Evolutionary conservation across 2,329 filamentous ascomycete genomes (phyloP).

Genomic region (Calonectria leucothoes): DNA sequence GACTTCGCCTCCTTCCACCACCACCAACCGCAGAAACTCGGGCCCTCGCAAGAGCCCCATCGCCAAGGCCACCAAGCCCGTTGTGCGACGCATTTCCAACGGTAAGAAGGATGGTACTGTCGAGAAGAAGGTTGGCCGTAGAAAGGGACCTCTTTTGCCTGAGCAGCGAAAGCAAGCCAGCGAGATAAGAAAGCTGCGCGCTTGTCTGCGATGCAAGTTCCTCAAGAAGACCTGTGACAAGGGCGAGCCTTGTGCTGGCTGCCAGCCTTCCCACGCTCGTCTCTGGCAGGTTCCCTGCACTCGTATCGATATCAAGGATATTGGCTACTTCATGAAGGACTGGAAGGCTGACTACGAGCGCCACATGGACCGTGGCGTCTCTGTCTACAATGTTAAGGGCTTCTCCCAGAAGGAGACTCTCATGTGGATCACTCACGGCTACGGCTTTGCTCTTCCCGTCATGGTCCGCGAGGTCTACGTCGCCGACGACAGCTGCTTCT

Average conservation of each 20-base stretch:
- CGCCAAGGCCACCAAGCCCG: conserved; percentile 83
- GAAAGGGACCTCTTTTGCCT: conserved; percentile 88
- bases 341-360: conserved; percentile 98
- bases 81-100: conserved; percentile 81
- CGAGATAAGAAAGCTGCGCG: conserved; percentile 94
- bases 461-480: conserved; percentile 95
- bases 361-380: conserved; percentile 87
- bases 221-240: conserved; percentile 99
- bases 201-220: conserved; percentile 96
- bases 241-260: conserved; percentile 94
- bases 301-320: conserved; percentile 98
- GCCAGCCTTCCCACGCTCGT: conserved; percentile 93
- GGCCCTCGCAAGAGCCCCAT: conserved; percentile 81
- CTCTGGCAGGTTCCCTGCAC: conserved; percentile 99
- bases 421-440: conserved; percentile 96
- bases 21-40: conserved; percentile 72
- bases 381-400: conserved; percentile 95
- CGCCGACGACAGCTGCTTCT: conserved; percentile 91
- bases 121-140: conserved; percentile 93
- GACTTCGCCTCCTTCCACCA: conserved; percentile 71
- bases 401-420: conserved; percentile 74
- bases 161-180: conserved; percentile 97
- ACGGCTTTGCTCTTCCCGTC: conserved; percentile 92
- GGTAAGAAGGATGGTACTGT: conserved; percentile 81
- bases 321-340: conserved; percentile 98